Evolutionary conservation across 441 rosid genomes (phyloP), one percentile per base, ranked within the genome.

Genomic region (Populus hybrid): DNA sequence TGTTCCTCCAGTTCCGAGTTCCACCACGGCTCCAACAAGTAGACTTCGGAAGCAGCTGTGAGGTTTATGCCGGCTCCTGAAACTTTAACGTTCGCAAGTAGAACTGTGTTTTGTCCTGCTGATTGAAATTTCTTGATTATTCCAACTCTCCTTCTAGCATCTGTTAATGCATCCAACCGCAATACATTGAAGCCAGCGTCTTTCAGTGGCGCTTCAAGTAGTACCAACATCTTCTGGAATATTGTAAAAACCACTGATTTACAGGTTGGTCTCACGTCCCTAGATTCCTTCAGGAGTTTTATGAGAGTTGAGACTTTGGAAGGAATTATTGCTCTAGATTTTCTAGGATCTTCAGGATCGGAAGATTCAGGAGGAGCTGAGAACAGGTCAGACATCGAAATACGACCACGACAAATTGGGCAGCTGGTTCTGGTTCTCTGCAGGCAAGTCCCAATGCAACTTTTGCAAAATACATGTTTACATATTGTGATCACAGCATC

Each of bases 11-110:
- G 85, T 3, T 94, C 93, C 46, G 97, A 95, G 84, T 95, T 95
- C 98, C 98, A 95, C 98, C 97, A 95, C 0, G 97, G 99, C 79
- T 93, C 99, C 1, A 95, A 76, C 84, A 95, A 67, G 85, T 89
- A 93, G 40, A 93, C 94, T 14, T 76, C 85, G 14, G 97, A 90
- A 10, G 99, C 99, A 24, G 88, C 89, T 50, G 97, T 83, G 46
- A 93, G 90, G 85, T 93, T 95, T 80, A 95, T 91, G n/a, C 99
- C 95, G 10, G 92, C 71, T 59, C 96, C 92, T 61, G 87, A 88
- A 28, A 97, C 95, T 82, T 79, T 93, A 21, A 95, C 90, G 82
- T 97, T 93, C 2, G 99, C 98, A 10, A 95, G 93, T 82, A 93
- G 83, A 77, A 95, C 84, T 8, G 87, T 84, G 12, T 81, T 80